Evolutionary conservation across 352 stramenopile species (phyloP).

Genomic region (Phytophthora palmivora): DNA sequence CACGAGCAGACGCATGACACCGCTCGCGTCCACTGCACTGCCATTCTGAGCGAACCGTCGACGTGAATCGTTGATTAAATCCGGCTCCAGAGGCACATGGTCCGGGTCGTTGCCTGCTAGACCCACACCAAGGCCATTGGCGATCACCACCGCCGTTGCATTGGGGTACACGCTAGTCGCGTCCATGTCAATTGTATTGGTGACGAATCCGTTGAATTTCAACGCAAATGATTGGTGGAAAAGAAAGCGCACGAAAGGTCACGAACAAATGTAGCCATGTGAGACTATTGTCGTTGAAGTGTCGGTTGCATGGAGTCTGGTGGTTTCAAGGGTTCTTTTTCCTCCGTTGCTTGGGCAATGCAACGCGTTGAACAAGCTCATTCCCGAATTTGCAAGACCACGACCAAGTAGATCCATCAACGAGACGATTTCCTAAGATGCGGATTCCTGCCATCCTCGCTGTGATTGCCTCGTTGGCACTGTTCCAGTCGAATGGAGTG

Average conservation of each 20-base stretch:
- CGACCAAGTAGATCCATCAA: slow-evolving; percentile 12
- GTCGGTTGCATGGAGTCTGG: slow-evolving; percentile 24
- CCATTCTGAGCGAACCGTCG: slow-evolving; percentile 31
- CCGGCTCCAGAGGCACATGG: slow-evolving; percentile 52
- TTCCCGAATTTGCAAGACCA: slow-evolving; percentile 23
- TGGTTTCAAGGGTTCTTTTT: slow-evolving; percentile 37
- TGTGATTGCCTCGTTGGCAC: slow-evolving; percentile 24
- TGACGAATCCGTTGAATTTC: slow-evolving; percentile 19
- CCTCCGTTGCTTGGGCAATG: background rate
- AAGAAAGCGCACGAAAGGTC: slow-evolving; percentile 24
- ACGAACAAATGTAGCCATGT: slow-evolving; percentile 23
- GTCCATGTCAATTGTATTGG: slow-evolving; percentile 52
- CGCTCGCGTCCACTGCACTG: slow-evolving; percentile 55
- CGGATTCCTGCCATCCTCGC: slow-evolving; percentile 36
- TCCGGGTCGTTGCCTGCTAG: slow-evolving; percentile 56
- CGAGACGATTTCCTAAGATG: slow-evolving; percentile 27
- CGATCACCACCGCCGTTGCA: slow-evolving; percentile 54
- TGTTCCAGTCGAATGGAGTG: slow-evolving; percentile 20
- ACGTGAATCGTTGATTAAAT: slow-evolving; percentile 60
- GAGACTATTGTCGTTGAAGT: slow-evolving; percentile 14
- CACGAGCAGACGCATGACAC: slow-evolving; percentile 55
- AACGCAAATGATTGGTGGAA: slow-evolving; percentile 38
- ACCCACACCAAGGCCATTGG: slow-evolving; percentile 56
- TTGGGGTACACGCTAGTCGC: slow-evolving; percentile 64
- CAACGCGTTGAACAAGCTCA: slow-evolving; percentile 11